Evolutionary conservation across 1,139 yeast species (phyloP).

Genomic region (Yamadazyma taylorii): DNA sequence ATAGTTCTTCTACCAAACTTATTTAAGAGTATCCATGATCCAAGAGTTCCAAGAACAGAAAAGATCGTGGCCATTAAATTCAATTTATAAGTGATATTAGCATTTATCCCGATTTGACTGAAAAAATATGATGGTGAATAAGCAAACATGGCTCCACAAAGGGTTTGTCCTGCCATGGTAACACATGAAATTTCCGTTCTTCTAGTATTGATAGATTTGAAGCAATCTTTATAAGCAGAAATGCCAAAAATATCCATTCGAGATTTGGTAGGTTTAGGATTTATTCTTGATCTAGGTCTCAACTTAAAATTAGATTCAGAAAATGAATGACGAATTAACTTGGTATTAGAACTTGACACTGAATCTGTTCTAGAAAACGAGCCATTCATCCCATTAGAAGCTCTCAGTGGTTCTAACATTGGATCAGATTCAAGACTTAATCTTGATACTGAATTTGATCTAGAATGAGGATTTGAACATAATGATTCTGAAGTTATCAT

Average conservation of each 20-base stretch:
- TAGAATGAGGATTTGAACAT: background rate
- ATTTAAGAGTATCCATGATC: constrained; percentile 22
- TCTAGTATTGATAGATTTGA: constrained; percentile 21
- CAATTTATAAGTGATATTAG: constrained; percentile 22
- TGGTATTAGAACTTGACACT: background rate
- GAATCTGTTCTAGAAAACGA: background rate
- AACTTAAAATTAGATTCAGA: no score
- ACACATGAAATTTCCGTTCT: constrained; percentile 25
- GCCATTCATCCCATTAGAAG: no score
- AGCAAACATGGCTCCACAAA: constrained; percentile 23
- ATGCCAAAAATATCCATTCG: background rate
- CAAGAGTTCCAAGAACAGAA: constrained; percentile 14
- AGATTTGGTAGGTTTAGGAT: background rate
- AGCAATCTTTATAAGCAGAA: constrained; percentile 16
- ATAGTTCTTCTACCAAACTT: constrained; percentile 23
- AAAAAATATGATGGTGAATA: constrained; percentile 24
- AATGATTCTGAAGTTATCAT: background rate
- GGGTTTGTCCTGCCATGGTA: constrained; percentile 22
- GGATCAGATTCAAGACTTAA: no score
- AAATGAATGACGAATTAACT: background rate
- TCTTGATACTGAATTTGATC: background rate
- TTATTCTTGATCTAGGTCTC: no score
- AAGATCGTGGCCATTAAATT: constrained; percentile 27
- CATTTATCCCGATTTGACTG: constrained; percentile 21
- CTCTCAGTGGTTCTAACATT: no score